Base-by-base conservation (phyloP, 2,329 filamentous ascomycete species). In the Dactylellina sp. region DNA sequence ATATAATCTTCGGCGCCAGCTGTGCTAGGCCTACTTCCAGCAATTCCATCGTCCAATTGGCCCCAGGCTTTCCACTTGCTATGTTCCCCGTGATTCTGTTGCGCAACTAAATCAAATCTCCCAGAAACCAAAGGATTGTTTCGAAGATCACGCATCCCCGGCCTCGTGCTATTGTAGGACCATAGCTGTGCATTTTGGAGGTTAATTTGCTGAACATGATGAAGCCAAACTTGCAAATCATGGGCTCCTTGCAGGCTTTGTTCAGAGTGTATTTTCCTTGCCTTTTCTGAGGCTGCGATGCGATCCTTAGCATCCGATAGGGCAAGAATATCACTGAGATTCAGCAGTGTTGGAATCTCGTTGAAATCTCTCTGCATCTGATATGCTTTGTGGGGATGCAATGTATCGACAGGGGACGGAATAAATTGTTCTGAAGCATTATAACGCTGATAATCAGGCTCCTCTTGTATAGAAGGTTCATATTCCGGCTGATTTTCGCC, bases 21-120 rank as follows among this genome's bases (percentile, higher is more conserved):
- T 3, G 70, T 75, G 57, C 70, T 75, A 62, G 70, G 70, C 52
- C 70, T 66, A 24, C 70, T 75, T 57, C 70, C 70, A 9, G 46
- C 20, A 1, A 68, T 35, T 28, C 62, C 62, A 63, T 75, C 70
- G 14, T 75, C 70, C 49, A 75, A 55, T 32, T 40, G 56, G 18
- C 61, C 56, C 70, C 70, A 75, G 0, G 47, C 42, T 39, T 53
- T 63, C 61, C 62, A 75, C 35, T 75, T 75, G 42, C 24, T 39
- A 18, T 60, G 37, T 6, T 64, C 53, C 3, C 16, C 25, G 6
- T 56, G 39, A 14, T 25, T 61, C 6, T 65, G 59, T 14, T 64
- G 68, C 0, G 18, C 46, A 1, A 60, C 22, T 24, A 64, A 20
- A 20, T 72, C 68, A 16, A 72, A 72, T 18, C 60, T 53, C 3